Evolutionary conservation across 2,329 filamentous ascomycete genomes (phyloP).

Genomic region (Xylaria sp.): DNA sequence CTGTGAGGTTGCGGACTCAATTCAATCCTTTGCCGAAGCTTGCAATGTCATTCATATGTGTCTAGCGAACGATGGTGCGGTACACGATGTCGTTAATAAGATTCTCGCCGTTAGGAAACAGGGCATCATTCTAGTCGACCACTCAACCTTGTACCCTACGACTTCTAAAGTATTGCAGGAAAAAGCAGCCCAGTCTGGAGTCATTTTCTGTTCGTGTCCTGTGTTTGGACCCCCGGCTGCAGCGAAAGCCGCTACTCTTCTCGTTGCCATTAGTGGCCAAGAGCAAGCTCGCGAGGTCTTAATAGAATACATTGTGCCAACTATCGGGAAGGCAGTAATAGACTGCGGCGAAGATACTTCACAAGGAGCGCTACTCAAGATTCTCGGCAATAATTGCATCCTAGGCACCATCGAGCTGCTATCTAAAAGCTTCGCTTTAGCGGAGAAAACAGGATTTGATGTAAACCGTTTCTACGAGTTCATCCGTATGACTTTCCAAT

Average conservation of each 20-base stretch:
- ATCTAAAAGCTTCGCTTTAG: conserved; percentile 15
- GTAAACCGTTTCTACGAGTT: conserved; percentile 19
- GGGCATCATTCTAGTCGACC: neutral
- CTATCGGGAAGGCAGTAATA: conserved; percentile 10
- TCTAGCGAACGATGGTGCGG: conserved; percentile 1
- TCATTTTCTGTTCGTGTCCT: neutral
- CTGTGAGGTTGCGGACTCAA: neutral
- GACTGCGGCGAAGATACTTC: conserved; percentile 15
- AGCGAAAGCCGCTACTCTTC: neutral
- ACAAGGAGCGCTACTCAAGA: conserved; percentile 12
- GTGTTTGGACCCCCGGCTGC: neutral
- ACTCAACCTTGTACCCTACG: neutral
- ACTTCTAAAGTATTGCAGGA: conserved; percentile 3
- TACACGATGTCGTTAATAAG: neutral
- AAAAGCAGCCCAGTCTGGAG: neutral
- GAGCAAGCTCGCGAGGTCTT: conserved; percentile 7
- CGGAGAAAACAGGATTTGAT: conserved; percentile 13
- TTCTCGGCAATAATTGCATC: conserved; percentile 17
- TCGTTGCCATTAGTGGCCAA: conserved; percentile 9
- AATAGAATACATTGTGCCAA: conserved; percentile 17
- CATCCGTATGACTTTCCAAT: neutral
- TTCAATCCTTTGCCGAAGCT: neutral
- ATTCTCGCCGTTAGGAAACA: conserved; percentile 5
- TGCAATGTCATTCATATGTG: conserved; percentile 1
- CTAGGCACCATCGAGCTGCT: conserved; percentile 20